Percentiles rank a stretch among this genome's conserved stretches.
phyloP scores from a whole-genome alignment of 2,329 filamentous ascomycete species.

The Sporothrix curviconia region DNA sequence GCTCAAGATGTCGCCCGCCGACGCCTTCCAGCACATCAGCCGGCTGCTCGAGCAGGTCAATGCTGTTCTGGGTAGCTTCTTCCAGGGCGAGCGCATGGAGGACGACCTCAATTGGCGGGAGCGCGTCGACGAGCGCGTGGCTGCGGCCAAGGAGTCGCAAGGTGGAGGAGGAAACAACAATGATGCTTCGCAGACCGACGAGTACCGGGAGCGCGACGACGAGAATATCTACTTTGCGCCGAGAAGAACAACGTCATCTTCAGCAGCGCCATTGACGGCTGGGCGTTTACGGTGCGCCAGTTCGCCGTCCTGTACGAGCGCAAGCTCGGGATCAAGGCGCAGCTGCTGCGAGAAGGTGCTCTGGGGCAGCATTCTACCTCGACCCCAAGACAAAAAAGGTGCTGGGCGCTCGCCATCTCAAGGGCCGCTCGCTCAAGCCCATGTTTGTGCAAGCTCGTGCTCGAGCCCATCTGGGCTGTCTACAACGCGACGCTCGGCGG shows the following conservation, averaged over 20 bases:
- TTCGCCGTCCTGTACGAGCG: constrained; percentile 93
- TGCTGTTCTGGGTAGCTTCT: constrained; percentile 93
- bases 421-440: constrained; percentile 83
- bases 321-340: constrained; percentile 90
- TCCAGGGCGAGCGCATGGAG: constrained; percentile 97
- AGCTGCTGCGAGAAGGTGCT: constrained; percentile 84
- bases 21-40: constrained; percentile 83
- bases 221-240: constrained; percentile 95
- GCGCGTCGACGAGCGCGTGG: constrained; percentile 78
- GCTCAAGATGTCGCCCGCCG: constrained; percentile 82
- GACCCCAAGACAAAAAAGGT: constrained; percentile 97
- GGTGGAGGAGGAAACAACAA: constrained; percentile 51
- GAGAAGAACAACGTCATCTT: constrained; percentile 99
- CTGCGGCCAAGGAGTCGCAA: constrained; percentile 42
- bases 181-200: constrained; percentile 49
- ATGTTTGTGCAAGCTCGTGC: constrained; percentile 95
- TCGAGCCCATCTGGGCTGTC: constrained; percentile 93
- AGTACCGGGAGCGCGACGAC: constrained; percentile 87
- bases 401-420: constrained; percentile 82
- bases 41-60: constrained; percentile 94
- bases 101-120: constrained; percentile 96
- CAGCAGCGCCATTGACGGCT: constrained; percentile 95
- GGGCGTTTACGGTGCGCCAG: constrained; percentile 94
- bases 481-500: constrained; percentile 77
- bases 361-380: constrained; percentile 93